Percentiles rank a stretch among this genome's conserved stretches.
phyloP scores from a whole-genome alignment of 1,284 basidiomycete genomes.

The Nidula niveotomentosa region DNA sequence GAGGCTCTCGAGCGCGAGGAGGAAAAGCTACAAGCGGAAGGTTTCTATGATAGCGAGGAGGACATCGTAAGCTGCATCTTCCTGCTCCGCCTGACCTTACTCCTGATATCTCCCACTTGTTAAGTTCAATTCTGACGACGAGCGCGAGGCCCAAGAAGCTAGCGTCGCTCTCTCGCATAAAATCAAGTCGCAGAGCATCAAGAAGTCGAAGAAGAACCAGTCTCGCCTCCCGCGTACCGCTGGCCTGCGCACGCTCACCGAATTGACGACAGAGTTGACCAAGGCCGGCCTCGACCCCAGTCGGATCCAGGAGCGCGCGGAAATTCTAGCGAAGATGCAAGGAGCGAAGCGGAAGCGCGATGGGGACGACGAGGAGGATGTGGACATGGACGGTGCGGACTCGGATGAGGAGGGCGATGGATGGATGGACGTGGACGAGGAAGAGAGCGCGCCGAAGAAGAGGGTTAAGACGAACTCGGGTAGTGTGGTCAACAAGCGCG shows the following conservation, averaged over 20 bases:
- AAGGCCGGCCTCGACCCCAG: slow-evolving; percentile 90
- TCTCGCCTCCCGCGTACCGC: slow-evolving; percentile 86
- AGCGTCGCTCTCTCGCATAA: slow-evolving; percentile 73
- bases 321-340: slow-evolving; percentile 77
- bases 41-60: slow-evolving; percentile 91
- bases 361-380: slow-evolving; percentile 41
- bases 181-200: slow-evolving; percentile 75
- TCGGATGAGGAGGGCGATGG: slow-evolving; percentile 41
- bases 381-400: slow-evolving; percentile 53
- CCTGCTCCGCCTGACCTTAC: not conserved
- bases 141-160: slow-evolving; percentile 75
- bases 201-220: slow-evolving; percentile 88
- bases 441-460: slow-evolving; percentile 56
- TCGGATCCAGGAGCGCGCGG: slow-evolving; percentile 86
- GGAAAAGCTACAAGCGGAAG: slow-evolving; percentile 90
- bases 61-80: slow-evolving; percentile 61
- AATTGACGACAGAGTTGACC: slow-evolving; percentile 82
- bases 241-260: slow-evolving; percentile 82
- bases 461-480: slow-evolving; percentile 65
- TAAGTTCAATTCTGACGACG: slow-evolving; percentile 91
- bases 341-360: slow-evolving; percentile 71
- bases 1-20: slow-evolving; percentile 98
- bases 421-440: slow-evolving; percentile 72
- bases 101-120: slow-evolving; percentile 3
- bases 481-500: slow-evolving; percentile 49